Evolutionary conservation across 2,329 filamentous ascomycete species (phyloP).

Genomic region (Phaeosphaeria sp.): DNA sequence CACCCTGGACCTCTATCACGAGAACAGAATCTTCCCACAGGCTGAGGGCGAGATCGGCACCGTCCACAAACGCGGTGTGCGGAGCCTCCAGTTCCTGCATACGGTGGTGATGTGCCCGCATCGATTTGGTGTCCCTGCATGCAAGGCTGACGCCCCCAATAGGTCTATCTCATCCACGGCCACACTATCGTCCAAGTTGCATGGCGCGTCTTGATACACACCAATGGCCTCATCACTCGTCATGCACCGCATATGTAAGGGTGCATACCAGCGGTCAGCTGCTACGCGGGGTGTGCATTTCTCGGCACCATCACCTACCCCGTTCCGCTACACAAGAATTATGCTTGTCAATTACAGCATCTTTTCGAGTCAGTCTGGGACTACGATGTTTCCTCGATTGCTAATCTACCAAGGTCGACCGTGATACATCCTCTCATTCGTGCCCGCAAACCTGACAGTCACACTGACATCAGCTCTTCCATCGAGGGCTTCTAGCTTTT

Average conservation of each 20-base stretch:
- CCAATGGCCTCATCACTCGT: neutral
- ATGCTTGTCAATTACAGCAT: neutral
- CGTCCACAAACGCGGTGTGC: slow-evolving; percentile 20
- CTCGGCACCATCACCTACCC: neutral
- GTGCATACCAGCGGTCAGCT: neutral
- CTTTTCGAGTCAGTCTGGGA: neutral
- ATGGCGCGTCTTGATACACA: neutral
- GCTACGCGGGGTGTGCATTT: neutral
- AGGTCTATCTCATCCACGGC: neutral
- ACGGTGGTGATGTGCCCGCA: slow-evolving; percentile 16
- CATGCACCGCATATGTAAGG: neutral
- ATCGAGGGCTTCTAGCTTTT: neutral
- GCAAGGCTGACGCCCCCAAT: slow-evolving; percentile 4
- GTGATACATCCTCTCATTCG: neutral
- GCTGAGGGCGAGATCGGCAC: slow-evolving; percentile 10
- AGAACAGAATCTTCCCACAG: slow-evolving; percentile 11
- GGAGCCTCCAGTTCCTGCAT: slow-evolving; percentile 23
- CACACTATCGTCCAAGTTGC: neutral
- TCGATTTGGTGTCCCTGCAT: slow-evolving; percentile 3
- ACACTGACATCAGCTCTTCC: neutral
- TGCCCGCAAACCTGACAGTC: slow-evolving; percentile 3
- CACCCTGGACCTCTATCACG: slow-evolving; percentile 17
- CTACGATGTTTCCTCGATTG: neutral
- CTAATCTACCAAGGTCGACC: neutral
- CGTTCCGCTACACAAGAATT: neutral